These are phyloP conservation scores for Cystobasidiaceae sp. DNA, from an alignment of 1,284 basidiomycete genomes.

Conservation along the genomic window DNA sequence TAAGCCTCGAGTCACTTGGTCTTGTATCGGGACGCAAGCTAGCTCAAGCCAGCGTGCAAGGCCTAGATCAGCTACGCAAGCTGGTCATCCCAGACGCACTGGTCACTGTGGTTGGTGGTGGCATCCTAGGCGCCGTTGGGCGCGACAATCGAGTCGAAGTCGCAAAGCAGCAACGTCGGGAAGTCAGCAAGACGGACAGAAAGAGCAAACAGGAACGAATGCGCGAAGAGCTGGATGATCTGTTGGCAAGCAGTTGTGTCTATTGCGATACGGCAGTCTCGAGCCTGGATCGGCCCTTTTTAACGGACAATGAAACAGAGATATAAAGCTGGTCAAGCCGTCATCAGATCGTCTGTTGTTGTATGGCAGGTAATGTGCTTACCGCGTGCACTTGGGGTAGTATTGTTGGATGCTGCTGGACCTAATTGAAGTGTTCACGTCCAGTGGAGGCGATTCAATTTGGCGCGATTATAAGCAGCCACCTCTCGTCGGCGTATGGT, in stretches of 20 bases:
- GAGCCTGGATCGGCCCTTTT: constrained; percentile 78
- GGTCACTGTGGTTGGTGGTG: constrained; percentile 47
- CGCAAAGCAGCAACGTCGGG: constrained; percentile 58
- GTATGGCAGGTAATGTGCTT: background rate
- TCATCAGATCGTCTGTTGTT: background rate
- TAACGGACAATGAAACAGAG: constrained; percentile 71
- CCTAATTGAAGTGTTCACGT: no score
- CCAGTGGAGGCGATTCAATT: no score
- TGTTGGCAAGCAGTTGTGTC: constrained; percentile 80
- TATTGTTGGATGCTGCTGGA: no score
- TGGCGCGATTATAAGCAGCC: no score
- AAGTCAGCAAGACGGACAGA: constrained; percentile 35
- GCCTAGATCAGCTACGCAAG: constrained; percentile 69
- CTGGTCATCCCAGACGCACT: constrained; percentile 87
- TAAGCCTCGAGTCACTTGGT: constrained; percentile 38
- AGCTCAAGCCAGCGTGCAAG: constrained; percentile 42
- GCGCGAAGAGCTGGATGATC: constrained; percentile 73
- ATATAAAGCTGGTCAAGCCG: constrained; percentile 50
- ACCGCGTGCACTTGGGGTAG: background rate
- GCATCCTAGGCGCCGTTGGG: constrained; percentile 42
- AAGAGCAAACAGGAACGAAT: constrained; percentile 60
- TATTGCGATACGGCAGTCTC: constrained; percentile 82
- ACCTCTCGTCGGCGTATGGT: no score
- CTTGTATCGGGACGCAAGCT: constrained; percentile 34
- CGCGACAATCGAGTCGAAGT: constrained; percentile 55